Evolutionary conservation across 1,139 yeast species (phyloP), one percentile per base, ranked within the genome.

Genomic region (Sugiyamaella neomexicana): DNA sequence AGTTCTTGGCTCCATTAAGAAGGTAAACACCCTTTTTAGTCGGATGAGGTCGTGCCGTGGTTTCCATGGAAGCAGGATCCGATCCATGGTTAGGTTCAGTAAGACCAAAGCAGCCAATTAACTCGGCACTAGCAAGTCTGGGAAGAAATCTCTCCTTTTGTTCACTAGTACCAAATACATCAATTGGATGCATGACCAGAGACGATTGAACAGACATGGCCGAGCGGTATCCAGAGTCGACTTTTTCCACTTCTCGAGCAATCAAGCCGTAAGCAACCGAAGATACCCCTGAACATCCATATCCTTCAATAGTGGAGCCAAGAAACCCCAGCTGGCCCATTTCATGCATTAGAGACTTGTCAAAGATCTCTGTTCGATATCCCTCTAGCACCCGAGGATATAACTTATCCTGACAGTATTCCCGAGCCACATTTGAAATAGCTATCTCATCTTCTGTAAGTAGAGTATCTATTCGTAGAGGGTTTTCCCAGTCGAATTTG

Each of bases 41-140:
- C 15, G 78, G 77, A 57, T 74, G 77, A 16, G 67, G 70, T 48
- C 66, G 64, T 20, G 79, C 79, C 6, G 60, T 62, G 15, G 78
- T 75, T 60, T 73, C 76, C 79, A 75, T 75, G 6, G 76, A 69
- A 1, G 69, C 77, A 5, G 79, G 78, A 55, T 75, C 78, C 13
- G 77, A 73, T 23, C 78, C 78, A 56, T 75, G 78, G 62, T 75
- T 73, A 44, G 78, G 78, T 62, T 75, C 78, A 12, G 78, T 75
- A 16, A 75, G 67, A 5, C 78, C 78, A 60, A 75, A 75, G 56
- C 77, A 73, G 36, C 78, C 78, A 32, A 75, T 66, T 17, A 74
- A 62, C 59, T 75, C 77, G n/a, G 77, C 78, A 17, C 70, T 62
- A 5, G 77, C 77, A 49, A 75, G 68, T 41, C 59, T 60, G 9